A percentile compares a stretch with the other conserved stretches of the same genome.
These are phyloP conservation scores for Ceratobasidium sp. DNA, from an alignment of 1,284 basidiomycete genomes.

Conservation along the genomic window DNA sequence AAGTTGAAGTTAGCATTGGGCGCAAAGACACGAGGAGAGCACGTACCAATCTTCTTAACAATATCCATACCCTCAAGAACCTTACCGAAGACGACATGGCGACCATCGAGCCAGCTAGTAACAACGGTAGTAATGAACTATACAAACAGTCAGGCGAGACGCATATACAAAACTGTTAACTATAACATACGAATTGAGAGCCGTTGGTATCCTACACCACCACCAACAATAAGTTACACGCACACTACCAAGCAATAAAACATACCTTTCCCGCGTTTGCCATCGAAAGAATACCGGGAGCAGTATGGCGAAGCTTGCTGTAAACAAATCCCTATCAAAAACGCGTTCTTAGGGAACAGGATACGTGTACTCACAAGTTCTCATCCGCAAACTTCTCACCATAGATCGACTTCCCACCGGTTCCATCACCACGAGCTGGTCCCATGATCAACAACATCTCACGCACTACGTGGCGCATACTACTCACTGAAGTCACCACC, in stretches of 20 bases:
- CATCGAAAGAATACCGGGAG: slow-evolving; percentile 90
- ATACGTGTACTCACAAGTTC: slow-evolving; percentile 80
- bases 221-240: slow-evolving; percentile 54
- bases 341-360: background rate
- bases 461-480: background rate
- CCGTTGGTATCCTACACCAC: slow-evolving; percentile 64
- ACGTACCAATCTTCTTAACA: slow-evolving; percentile 78
- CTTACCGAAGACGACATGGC: slow-evolving; percentile 91
- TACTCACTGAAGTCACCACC: slow-evolving; percentile 78
- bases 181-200: slow-evolving; percentile 78
- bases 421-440: slow-evolving; percentile 69
- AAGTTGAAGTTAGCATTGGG: slow-evolving; percentile 28
- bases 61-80: slow-evolving; percentile 93
- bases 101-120: slow-evolving; percentile 83
- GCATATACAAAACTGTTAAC: slow-evolving; percentile 43
- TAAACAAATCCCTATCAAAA: slow-evolving; percentile 23
- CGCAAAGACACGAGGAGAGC: background rate
- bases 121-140: slow-evolving; percentile 87
- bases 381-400: slow-evolving; percentile 73
- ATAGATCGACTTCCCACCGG: slow-evolving; percentile 75
- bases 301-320: slow-evolving; percentile 91
- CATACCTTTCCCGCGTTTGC: slow-evolving; percentile 77
- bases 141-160: slow-evolving; percentile 43
- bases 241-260: slow-evolving; percentile 7
- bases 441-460: background rate